phyloP scores from a whole-genome alignment of 306 rosid genomes.

The Cicer judaicum region DNA sequence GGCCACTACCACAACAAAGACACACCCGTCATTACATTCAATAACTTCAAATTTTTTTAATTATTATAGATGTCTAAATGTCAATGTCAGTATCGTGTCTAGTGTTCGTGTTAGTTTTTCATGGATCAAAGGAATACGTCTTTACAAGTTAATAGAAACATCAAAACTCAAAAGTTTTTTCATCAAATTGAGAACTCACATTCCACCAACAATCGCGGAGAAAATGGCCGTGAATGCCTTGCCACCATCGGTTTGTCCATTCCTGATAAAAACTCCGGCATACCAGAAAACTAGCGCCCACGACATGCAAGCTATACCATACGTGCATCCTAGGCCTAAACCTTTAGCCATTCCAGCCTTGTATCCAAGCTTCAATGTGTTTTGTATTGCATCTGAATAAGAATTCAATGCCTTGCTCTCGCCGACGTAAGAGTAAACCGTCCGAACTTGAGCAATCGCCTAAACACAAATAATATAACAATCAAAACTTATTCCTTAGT shows the following conservation, averaged over 20 bases:
- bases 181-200: constrained; percentile 61
- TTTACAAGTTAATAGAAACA: background rate
- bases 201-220: constrained; percentile 99
- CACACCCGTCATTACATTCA: too few relatives aligned
- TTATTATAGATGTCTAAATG: too few relatives aligned
- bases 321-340: constrained; percentile 96
- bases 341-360: constrained; percentile 99
- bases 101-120: too few relatives aligned
- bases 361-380: constrained; percentile 92
- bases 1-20: too few relatives aligned
- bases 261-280: constrained; percentile 93
- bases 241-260: constrained; percentile 95
- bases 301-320: constrained; percentile 99
- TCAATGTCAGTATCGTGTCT: too few relatives aligned
- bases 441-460: constrained; percentile 96
- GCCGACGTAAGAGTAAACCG: constrained; percentile 94
- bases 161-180: background rate
- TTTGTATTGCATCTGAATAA: constrained; percentile 93
- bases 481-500: background rate
- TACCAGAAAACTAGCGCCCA: constrained; percentile 99
- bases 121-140: too few relatives aligned
- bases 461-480: constrained; percentile 38
- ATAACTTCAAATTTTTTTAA: too few relatives aligned
- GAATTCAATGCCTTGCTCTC: constrained; percentile 96
- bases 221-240: constrained; percentile 97